Percentiles rank a stretch among this genome's conserved stretches.
Evolutionary conservation across 176 grass and related monocot genomes (phyloP).

Genomic region (Aegilops speltoides): DNA sequence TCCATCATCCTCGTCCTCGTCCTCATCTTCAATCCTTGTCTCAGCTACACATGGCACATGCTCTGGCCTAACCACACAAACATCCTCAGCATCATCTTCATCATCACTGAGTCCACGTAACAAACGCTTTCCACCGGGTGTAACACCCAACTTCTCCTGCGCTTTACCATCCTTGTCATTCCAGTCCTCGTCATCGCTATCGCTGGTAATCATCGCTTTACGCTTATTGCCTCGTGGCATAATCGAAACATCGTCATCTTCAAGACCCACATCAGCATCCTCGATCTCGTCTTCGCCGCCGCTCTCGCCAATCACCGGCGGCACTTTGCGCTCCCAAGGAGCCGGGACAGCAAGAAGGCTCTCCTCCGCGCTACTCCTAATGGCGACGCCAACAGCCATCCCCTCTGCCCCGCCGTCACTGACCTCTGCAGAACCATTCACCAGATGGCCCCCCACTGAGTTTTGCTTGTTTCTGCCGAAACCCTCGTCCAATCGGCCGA

Average conservation of each 20-base stretch:
- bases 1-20: constrained; percentile 26
- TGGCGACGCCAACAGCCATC: background rate
- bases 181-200: constrained; percentile 5
- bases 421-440: constrained; percentile 27
- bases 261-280: constrained; percentile 5
- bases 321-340: background rate
- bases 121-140: constrained; percentile 29
- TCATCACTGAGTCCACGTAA: constrained; percentile 29
- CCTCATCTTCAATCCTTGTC: constrained; percentile 6
- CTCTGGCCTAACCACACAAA: background rate
- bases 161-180: background rate
- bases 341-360: background rate
- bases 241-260: constrained; percentile 12
- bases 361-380: background rate
- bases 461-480: background rate
- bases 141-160: background rate
- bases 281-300: constrained; percentile 3
- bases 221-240: background rate
- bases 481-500: constrained; percentile 12
- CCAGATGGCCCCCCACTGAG: background rate
- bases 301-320: background rate
- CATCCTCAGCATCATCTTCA: constrained; percentile 1
- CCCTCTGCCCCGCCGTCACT: constrained; percentile 29
- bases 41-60: background rate
- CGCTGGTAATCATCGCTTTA: constrained; percentile 13